Evolutionary conservation across 352 stramenopile species (phyloP).

Genomic region (Globisporangium polare): DNA sequence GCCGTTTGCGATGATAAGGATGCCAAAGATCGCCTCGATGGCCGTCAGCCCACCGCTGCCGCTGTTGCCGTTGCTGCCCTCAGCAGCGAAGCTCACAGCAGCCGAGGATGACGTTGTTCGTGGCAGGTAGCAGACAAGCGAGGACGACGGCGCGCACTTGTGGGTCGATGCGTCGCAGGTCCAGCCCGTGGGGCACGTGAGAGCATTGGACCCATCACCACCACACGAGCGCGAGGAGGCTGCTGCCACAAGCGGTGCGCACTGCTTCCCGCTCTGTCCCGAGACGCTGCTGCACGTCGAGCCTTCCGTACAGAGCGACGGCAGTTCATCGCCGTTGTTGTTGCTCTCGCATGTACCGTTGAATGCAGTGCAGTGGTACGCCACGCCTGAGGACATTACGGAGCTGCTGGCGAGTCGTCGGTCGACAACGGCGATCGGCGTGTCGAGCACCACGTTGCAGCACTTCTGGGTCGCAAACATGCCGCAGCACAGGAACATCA

Average conservation of each 20-base stretch:
- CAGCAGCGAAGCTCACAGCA: slow-evolving; percentile 22
- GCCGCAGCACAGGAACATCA: slow-evolving; percentile 32
- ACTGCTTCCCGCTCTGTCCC: slow-evolving; percentile 12
- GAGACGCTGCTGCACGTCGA: slow-evolving; percentile 22
- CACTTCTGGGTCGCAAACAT: slow-evolving; percentile 42
- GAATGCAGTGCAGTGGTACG: slow-evolving; percentile 21
- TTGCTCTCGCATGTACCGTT: slow-evolving; percentile 20
- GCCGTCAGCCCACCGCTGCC: slow-evolving; percentile 11
- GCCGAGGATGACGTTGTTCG: not conserved
- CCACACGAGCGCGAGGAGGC: slow-evolving; percentile 9
- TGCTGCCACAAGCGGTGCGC: slow-evolving; percentile 14
- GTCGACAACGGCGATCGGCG: slow-evolving; percentile 15
- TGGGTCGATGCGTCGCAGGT: slow-evolving; percentile 18
- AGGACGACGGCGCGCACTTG: slow-evolving; percentile 23
- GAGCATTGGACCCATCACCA: not conserved
- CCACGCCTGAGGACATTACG: too few species aligned
- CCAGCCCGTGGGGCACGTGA: slow-evolving; percentile 30
- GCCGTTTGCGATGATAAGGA: slow-evolving; percentile 23
- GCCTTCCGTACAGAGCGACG: slow-evolving; percentile 29
- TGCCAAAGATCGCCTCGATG: slow-evolving; percentile 35
- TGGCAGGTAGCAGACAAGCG: slow-evolving; percentile 37
- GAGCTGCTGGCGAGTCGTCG: not conserved
- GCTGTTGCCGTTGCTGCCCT: slow-evolving; percentile 16
- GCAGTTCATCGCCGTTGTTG: not conserved
- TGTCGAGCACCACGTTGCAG: slow-evolving; percentile 22